Evolutionary conservation across 352 stramenopile genomes (phyloP).

Genomic region (Pythium guiyangense): DNA sequence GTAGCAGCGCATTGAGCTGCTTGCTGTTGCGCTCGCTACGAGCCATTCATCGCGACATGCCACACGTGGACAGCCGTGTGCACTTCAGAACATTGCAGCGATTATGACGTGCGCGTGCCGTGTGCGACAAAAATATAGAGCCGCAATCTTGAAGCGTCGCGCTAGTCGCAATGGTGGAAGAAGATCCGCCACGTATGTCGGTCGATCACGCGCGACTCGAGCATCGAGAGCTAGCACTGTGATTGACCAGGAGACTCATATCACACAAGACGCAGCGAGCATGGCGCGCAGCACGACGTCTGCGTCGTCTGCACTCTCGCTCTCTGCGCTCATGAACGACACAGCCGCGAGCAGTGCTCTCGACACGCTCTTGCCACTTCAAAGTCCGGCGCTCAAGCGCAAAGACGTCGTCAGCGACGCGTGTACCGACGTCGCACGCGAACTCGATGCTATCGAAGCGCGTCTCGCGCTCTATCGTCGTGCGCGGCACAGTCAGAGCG

Average conservation of each 20-base stretch:
- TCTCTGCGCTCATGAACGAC: conserved; percentile 14
- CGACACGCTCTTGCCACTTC: neutral
- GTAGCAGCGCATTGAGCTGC: too few species aligned
- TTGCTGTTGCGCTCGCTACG: too few species aligned
- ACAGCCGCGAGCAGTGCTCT: neutral
- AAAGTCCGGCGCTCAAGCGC: conserved; percentile 6
- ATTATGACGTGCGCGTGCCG: too few species aligned
- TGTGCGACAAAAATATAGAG: too few species aligned
- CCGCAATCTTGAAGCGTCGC: neutral
- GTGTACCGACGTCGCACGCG: conserved; percentile 38
- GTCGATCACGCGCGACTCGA: neutral
- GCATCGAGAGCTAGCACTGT: too few species aligned
- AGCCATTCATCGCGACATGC: too few species aligned
- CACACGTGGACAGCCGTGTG: too few species aligned
- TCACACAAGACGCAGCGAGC: neutral
- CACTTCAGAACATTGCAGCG: too few species aligned
- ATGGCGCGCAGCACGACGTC: neutral
- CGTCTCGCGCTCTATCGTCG: conserved; percentile 25
- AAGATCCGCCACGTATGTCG: too few species aligned
- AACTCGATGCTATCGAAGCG: conserved; percentile 33
- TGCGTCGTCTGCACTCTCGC: conserved; percentile 10
- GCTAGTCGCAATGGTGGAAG: too few species aligned
- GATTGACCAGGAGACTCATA: neutral
- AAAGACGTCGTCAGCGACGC: conserved; percentile 23
- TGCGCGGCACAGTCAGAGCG: neutral